Evolutionary conservation across 1,139 yeast genomes (phyloP).

Genomic region (Eremothecium coryli): DNA sequence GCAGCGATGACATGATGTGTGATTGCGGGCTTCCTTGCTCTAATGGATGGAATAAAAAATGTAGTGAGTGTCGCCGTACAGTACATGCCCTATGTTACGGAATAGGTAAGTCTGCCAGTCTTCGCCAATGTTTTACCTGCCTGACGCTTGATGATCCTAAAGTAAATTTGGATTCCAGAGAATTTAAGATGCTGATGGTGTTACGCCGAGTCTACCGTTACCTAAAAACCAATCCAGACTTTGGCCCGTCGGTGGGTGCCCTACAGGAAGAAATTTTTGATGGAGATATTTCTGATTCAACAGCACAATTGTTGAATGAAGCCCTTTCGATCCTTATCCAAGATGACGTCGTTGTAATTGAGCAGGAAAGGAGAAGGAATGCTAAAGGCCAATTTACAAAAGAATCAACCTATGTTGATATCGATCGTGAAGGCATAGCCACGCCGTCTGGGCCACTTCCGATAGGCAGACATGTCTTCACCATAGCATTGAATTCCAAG

Average conservation of each 20-base stretch:
- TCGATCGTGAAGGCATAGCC: slow-evolving; percentile 19
- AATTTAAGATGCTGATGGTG: slow-evolving; percentile 24
- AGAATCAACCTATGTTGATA: slow-evolving; percentile 12
- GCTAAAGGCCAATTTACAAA: slow-evolving; percentile 10
- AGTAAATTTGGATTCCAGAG: slow-evolving; percentile 14
- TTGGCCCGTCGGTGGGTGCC: slow-evolving; percentile 17
- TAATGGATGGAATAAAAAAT: slow-evolving; percentile 13
- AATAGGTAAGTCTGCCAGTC: slow-evolving; percentile 9
- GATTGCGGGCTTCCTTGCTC: slow-evolving; percentile 27
- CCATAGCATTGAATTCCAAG: slow-evolving; percentile 15
- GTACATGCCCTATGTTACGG: slow-evolving; percentile 32
- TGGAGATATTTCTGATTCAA: slow-evolving; percentile 10
- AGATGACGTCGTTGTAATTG: slow-evolving; percentile 17
- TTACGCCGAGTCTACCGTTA: slow-evolving; percentile 26
- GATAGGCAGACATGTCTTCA: slow-evolving; percentile 11
- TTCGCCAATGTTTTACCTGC: slow-evolving; percentile 26
- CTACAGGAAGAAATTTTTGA: slow-evolving; percentile 16
- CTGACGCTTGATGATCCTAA: slow-evolving; percentile 15
- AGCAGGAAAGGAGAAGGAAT: slow-evolving; percentile 10
- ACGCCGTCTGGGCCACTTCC: slow-evolving; percentile 12
- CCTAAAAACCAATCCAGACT: slow-evolving; percentile 15
- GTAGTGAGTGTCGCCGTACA: slow-evolving; percentile 23
- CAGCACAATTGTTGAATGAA: slow-evolving; percentile 13
- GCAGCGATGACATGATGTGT: slow-evolving; percentile 15
- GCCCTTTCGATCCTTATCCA: slow-evolving; percentile 20